Evolutionary conservation across 2,329 filamentous ascomycete species (phyloP).

Genomic region (Ophiostoma australiae): DNA sequence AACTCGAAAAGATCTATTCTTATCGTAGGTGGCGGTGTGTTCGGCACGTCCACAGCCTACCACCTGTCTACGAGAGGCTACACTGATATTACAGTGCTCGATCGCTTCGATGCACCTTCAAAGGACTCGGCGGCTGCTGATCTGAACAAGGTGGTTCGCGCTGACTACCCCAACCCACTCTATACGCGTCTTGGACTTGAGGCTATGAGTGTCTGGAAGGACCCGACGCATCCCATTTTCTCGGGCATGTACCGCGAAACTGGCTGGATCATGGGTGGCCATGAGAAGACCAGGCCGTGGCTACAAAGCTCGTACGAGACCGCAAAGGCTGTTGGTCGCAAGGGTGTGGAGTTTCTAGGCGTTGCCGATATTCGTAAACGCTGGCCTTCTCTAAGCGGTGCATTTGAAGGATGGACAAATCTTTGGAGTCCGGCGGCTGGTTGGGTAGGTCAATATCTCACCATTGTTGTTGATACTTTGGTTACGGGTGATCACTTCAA

Average conservation of each 20-base stretch:
- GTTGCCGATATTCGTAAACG: not conserved
- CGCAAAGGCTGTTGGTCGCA: not conserved
- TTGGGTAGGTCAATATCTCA: not conserved
- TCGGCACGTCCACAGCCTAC: not conserved
- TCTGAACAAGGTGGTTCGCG: not conserved
- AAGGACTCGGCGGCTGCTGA: not conserved
- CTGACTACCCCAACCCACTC: not conserved
- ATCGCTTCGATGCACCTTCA: not conserved
- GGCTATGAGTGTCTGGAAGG: constrained; percentile 1
- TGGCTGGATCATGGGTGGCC: not conserved
- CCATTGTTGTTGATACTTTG: not conserved
- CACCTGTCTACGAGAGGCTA: constrained; percentile 3
- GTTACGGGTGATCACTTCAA: not conserved
- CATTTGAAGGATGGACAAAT: not conserved
- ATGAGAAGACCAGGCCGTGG: not conserved
- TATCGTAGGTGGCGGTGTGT: not conserved
- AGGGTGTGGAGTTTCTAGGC: not conserved
- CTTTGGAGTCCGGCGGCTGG: constrained; percentile 1
- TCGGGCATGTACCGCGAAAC: not conserved
- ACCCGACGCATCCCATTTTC: not conserved
- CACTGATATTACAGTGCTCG: not conserved
- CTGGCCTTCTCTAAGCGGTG: not conserved
- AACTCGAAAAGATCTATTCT: not conserved
- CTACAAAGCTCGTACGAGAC: not conserved
- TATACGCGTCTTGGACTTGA: not conserved